Base-by-base conservation (phyloP, 2,329 filamentous ascomycete species). In the Aspergillus aculeatinus region DNA sequence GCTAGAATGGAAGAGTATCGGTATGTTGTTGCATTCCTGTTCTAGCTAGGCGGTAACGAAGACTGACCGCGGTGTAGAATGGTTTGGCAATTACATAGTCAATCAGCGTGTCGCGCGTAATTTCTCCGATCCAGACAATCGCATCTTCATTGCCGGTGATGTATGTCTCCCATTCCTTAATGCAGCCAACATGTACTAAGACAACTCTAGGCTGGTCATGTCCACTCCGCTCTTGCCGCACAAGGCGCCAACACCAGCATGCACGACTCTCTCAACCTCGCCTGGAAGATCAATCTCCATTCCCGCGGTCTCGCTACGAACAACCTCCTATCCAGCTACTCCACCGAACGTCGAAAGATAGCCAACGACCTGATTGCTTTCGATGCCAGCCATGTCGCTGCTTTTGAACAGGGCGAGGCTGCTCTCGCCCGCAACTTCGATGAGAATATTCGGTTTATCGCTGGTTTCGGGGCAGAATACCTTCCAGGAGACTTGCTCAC, bases 381-480 rank as follows among this genome's bases (percentile, higher is more conserved):
- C 16, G 72, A 74, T 42, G 57, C 62, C 0, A 80, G 80, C 61
- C 81, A 83, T 60, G 80, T 80, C 51, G 79, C 79, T 56, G 81
- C 81, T 29, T 75, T 86, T 66, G 82, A 85, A 21, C 82, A 81
- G 4, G 87, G 87, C 33, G 87, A 91, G 63, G 80, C 81, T 51
- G 86, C 85, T 0, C 79, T 91, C 2, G 85, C 87, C 0, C 81
- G 85, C 63, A 91, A 91, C 73, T 91, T 91, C 71, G 80, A 83
- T 50, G 86, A 85, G 50, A 90, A 91, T 59, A 84, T 90, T 39
- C 84, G 86, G 9, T 91, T 91, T 76, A 91, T 91, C 65, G 89
- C 87, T 0, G 89, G 89, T 14, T 83, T 89, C 33, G 89, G 89
- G 1, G 88, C 87, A 3, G 85, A 86, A 70, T 92, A 92, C 72